Conservation (phyloP, 2,329 filamentous ascomycete species). For the Sordariomycetes sp. region DNA sequence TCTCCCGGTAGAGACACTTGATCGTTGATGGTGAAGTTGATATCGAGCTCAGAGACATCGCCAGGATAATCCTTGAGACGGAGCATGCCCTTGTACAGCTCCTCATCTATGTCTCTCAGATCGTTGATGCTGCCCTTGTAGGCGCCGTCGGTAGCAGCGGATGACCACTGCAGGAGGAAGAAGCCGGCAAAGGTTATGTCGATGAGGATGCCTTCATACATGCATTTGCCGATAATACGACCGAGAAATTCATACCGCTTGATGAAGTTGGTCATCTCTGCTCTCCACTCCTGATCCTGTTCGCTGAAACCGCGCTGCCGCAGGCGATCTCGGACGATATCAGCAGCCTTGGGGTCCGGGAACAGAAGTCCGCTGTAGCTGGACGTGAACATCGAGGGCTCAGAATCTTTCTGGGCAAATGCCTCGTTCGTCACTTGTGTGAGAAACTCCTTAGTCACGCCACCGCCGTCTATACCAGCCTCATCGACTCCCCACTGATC, state of each 20-base stretch:
- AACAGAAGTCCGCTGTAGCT: slow-evolving; percentile 84
- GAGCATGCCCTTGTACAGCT: slow-evolving; percentile 77
- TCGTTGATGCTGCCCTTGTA: slow-evolving; percentile 95
- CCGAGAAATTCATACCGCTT: slow-evolving; percentile 84
- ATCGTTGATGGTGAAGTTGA: slow-evolving; percentile 88
- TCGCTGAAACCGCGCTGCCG: slow-evolving; percentile 41
- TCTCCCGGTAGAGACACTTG: slow-evolving; percentile 37
- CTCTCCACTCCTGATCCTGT: slow-evolving; percentile 45
- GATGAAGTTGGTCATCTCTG: slow-evolving; percentile 50
- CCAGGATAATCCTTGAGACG: slow-evolving; percentile 78
- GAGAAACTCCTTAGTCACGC: slow-evolving; percentile 95
- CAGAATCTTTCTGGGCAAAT: slow-evolving; percentile 49
- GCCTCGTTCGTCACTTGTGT: slow-evolving; percentile 82
- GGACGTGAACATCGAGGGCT: slow-evolving; percentile 59
- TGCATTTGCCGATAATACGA: slow-evolving; percentile 86
- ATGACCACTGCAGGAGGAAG: slow-evolving; percentile 91
- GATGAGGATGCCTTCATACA: slow-evolving; percentile 93
- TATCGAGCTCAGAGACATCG: slow-evolving; percentile 59
- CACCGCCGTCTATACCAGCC: slow-evolving; percentile 92
- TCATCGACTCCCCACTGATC: slow-evolving; percentile 82
- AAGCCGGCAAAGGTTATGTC: slow-evolving; percentile 91
- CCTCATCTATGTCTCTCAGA: slow-evolving; percentile 82
- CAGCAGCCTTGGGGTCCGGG: slow-evolving; percentile 72
- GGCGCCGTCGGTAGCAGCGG: slow-evolving; percentile 52
- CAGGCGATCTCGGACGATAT: slow-evolving; percentile 55